Evolutionary conservation across 2,329 filamentous ascomycete genomes (phyloP).

Genomic region (Claviceps cyperi): DNA sequence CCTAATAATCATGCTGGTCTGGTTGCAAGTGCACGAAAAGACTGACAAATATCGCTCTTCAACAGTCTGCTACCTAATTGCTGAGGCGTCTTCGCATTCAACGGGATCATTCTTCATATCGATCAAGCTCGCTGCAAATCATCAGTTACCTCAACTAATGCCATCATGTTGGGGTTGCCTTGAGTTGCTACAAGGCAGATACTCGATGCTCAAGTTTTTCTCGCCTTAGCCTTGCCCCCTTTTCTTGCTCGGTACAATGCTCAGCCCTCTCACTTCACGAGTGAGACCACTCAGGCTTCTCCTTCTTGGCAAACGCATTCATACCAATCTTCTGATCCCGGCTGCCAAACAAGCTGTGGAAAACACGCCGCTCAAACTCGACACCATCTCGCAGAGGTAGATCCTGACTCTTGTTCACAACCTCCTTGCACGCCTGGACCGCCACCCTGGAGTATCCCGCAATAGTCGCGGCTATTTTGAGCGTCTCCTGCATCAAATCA

Average conservation of each 20-base stretch:
- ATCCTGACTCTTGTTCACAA: slow-evolving; percentile 98
- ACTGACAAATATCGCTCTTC: not conserved
- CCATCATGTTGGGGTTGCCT: not conserved
- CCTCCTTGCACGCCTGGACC: slow-evolving; percentile 83
- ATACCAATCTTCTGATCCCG: slow-evolving; percentile 95
- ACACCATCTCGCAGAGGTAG: slow-evolving; percentile 75
- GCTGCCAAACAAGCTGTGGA: slow-evolving; percentile 86
- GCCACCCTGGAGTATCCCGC: slow-evolving; percentile 77
- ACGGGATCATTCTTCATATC: no score
- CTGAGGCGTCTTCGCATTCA: no score
- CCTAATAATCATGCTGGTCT: not conserved
- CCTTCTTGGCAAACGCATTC: slow-evolving; percentile 91
- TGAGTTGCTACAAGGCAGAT: not conserved
- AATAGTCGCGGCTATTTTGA: slow-evolving; percentile 80
- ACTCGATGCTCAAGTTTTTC: not conserved
- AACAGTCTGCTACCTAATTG: no score
- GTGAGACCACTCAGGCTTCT: slow-evolving; percentile 81
- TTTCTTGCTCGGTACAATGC: no score
- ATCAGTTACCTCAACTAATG: no score
- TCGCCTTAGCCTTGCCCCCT: not conserved
- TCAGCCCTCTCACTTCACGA: slow-evolving; percentile 32
- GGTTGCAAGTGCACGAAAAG: not conserved
- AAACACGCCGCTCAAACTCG: slow-evolving; percentile 85
- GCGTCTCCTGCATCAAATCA: slow-evolving; percentile 63
- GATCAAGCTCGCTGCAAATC: no score